Evolutionary conservation across 208 protist species (phyloP), one percentile per base, ranked within the genome.

Genomic region (Zelonia costaricensis): DNA sequence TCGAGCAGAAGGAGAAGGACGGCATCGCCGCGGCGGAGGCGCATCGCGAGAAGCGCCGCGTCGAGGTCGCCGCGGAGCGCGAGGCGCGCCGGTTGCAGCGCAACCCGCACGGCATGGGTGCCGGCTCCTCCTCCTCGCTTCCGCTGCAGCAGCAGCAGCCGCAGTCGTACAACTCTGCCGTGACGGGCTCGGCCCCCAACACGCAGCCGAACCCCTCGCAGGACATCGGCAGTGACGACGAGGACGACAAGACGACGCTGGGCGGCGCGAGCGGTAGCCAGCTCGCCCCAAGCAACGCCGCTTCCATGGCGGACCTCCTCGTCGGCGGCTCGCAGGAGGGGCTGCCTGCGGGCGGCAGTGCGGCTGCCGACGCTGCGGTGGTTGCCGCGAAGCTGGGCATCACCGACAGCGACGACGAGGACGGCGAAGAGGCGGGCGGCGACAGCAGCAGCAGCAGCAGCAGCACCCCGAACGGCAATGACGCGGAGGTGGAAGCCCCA

Each of bases 1-100:
- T 95, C 25, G 25, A 90, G 43, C 55, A 76, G 47, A 84, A 79
- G 58, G 84, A 95, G 39, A 72, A 65, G 53, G 78, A 82, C 13
- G 78, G 82, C 47, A 15, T 84, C 15, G 76, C 66, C 7, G 70
- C 79, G 23, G 70, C 73, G 4, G 87, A 66, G 52, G 84, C 86
- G 33, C 58, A 78, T 57, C 65, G 78, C 3, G 56, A 55, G 49
- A 56, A 74, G 61, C 73, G 77, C 4, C 68, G 74, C 28, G 68
- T 45, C 0, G 56, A 59, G 28, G 45, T 44, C 25, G n/a, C 56
- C 38, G 38, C 61, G 9, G 68, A 59, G 52, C 68, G 61, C 35
- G 28, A 53, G 52, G 46, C 51, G 2, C 51, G 45, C 30, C 39
- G 46, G n/a, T 58, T 70, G 62, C 56, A 67, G 35, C 51, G 69